Conservation (phyloP, 2,329 filamentous ascomycete genomes). For the Aspergillus unguis region DNA sequence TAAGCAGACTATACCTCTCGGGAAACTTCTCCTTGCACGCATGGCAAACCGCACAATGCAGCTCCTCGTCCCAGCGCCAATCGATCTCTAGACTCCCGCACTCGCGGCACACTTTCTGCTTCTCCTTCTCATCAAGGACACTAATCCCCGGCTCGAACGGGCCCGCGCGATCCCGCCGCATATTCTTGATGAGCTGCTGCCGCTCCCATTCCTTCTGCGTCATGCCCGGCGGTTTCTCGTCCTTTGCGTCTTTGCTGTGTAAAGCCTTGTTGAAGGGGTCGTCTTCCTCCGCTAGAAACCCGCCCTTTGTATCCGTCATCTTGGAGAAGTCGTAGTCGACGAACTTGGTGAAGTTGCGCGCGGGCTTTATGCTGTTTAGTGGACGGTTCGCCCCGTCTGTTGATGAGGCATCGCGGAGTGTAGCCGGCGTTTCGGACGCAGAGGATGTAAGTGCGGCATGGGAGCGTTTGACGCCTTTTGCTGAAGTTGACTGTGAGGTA, state of each 20-base stretch:
- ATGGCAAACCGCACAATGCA: constrained; percentile 71
- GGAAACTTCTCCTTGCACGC: constrained; percentile 84
- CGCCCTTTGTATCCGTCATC: constrained; percentile 97
- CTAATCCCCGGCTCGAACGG: constrained; percentile 89
- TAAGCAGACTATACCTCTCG: constrained; percentile 91
- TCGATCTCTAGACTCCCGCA: constrained; percentile 85
- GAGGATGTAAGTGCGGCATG: constrained; percentile 58
- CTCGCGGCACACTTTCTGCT: constrained; percentile 74
- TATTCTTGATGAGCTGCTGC: constrained; percentile 67
- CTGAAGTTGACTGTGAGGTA: constrained; percentile 28
- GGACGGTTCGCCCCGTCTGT: constrained; percentile 37
- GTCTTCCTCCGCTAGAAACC: constrained; percentile 85
- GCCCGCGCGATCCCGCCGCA: constrained; percentile 71
- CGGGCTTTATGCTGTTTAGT: constrained; percentile 62
- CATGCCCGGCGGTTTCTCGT: constrained; percentile 78
- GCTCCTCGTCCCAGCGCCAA: constrained; percentile 88
- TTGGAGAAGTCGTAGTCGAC: constrained; percentile 98
- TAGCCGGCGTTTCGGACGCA: constrained; percentile 50
- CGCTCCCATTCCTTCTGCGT: constrained; percentile 88
- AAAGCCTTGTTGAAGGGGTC: constrained; percentile 84
- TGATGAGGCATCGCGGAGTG: constrained; percentile 60
- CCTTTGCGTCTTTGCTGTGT: constrained; percentile 51
- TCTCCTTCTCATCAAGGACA: constrained; percentile 60
- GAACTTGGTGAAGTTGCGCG: constrained; percentile 85
- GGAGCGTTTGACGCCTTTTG: constrained; percentile 65